Percentiles rank a stretch among this genome's conserved stretches.
These are phyloP conservation scores for Cymbopogon citratus DNA, from an alignment of 176 grass and related monocot species.

Conservation along the genomic window DNA sequence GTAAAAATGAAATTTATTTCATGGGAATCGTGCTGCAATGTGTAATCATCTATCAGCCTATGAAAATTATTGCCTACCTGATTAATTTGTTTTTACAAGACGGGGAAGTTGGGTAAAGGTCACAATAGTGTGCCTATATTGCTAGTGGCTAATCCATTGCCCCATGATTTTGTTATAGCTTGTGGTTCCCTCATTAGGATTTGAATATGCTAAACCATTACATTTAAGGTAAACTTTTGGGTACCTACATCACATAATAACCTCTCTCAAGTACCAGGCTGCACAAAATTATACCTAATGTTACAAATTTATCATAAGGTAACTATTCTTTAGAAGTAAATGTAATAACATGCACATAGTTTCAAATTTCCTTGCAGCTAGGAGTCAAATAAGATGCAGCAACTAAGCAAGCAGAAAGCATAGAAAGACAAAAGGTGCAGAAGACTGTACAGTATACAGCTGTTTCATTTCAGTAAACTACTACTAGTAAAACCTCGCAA, in stretches of 20 bases:
- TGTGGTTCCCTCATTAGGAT: background rate
- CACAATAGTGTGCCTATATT: background rate
- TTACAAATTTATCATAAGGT: background rate
- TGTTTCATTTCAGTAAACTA: constrained; percentile 5
- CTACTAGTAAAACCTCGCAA: background rate
- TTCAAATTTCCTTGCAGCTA: background rate
- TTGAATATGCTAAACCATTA: background rate
- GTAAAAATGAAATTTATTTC: background rate
- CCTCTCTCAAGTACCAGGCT: background rate
- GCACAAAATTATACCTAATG: background rate
- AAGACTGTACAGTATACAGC: background rate
- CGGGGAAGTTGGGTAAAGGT: background rate
- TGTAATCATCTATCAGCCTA: background rate
- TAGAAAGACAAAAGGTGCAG: constrained; percentile 1
- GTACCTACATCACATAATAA: background rate
- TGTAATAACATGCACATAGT: background rate
- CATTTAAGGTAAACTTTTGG: background rate
- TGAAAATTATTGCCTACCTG: background rate
- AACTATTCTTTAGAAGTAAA: background rate
- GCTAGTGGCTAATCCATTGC: background rate
- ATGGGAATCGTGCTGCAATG: background rate
- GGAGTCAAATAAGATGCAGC: constrained; percentile 20
- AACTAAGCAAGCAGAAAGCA: constrained; percentile 22
- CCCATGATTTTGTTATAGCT: background rate
- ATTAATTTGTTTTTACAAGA: constrained; percentile 8